Base-by-base conservation (phyloP, 2,329 filamentous ascomycete genomes). In the Pseudocercospora cruenta region DNA sequence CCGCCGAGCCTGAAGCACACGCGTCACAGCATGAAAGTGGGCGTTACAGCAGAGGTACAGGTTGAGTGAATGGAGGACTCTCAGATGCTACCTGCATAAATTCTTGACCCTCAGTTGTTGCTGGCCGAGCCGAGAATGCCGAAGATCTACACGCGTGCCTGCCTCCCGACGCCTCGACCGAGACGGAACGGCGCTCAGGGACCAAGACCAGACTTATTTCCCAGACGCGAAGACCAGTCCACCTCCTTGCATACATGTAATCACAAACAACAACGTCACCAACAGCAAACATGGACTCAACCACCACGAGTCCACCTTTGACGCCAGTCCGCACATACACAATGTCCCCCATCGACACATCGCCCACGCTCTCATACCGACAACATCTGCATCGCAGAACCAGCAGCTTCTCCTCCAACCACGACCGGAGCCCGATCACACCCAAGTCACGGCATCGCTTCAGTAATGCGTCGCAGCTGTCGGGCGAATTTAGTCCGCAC, bases 351-450 rank as follows among this genome's bases (percentile, higher is more conserved):
- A 72, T 81, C 58, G 80, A 82, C 63, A 80, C 80, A 68, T 79
- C 79, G 22, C 76, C 78, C 62, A 75, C 78, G 64, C 73, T 65
- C 43, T 62, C 65, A 43, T 76, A 73, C 66, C 72, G 64, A 70
- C 76, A 72, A 45, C 69, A 73, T 14, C 70, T 72, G 22, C 69
- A 70, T 36, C 69, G 71, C 39, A 69, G 76, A 67, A 79, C 70
- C 70, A 80, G 72, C 75, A 81, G 72, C 76, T 82, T 81, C 60
- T 82, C 81, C 16, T 75, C 73, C 61, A 74, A 72, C 59, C 80
- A 82, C 65, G 74, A 73, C 65, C 79, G 81, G 67, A 82, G 79
- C 58, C 81, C 81, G n/a, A 74, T 78, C 57, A 82, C 80, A 62
- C 78, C 80, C 33, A 78, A 78, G 54, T 79, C 78, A 10, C 77